A percentile compares a stretch with the other conserved stretches of the same genome.
These are phyloP conservation scores for Zoysia pacifica DNA, from an alignment of 176 grass and related monocot genomes.

Conservation along the genomic window DNA sequence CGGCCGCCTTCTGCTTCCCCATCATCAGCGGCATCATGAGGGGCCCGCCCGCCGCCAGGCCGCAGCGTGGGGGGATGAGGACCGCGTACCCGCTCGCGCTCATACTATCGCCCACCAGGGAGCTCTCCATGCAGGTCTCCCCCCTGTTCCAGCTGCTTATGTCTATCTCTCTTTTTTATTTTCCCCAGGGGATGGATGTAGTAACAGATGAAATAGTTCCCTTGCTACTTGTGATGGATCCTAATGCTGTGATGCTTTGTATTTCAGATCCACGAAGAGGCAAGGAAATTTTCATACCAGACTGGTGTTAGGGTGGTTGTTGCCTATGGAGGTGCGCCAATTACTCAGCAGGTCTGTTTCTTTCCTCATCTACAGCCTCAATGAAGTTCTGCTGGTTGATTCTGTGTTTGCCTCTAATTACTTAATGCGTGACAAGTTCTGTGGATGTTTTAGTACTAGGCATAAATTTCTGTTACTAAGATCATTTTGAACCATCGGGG, in stretches of 20 bases:
- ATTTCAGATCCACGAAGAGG: slow-evolving; percentile 91
- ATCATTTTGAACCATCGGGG: not conserved
- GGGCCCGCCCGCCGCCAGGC: slow-evolving; percentile 36
- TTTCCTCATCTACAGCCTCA: not conserved
- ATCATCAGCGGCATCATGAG: slow-evolving; percentile 90
- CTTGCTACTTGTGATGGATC: not conserved
- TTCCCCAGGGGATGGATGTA: not conserved
- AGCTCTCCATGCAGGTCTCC: slow-evolving; percentile 78
- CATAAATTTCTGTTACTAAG: not conserved
- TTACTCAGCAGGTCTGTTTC: slow-evolving; percentile 78
- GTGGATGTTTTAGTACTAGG: not conserved
- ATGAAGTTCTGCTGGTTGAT: not conserved
- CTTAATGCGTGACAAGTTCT: not conserved
- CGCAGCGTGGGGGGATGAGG: slow-evolving; percentile 48
- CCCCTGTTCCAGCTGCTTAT: not conserved
- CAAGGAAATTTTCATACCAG: slow-evolving; percentile 88
- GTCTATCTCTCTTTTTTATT: not conserved
- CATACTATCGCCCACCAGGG: slow-evolving; percentile 93
- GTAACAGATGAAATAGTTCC: not conserved
- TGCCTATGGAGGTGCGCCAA: slow-evolving; percentile 94
- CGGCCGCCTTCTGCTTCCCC: slow-evolving; percentile 92
- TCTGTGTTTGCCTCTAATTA: not conserved
- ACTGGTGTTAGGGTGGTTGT: slow-evolving; percentile 93
- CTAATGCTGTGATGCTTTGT: not conserved
- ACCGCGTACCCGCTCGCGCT: slow-evolving; percentile 65